Evolutionary conservation across 805 yeast species (phyloP), one percentile per base, ranked within the genome.

Genomic region (Candida ascalaphidarum): DNA sequence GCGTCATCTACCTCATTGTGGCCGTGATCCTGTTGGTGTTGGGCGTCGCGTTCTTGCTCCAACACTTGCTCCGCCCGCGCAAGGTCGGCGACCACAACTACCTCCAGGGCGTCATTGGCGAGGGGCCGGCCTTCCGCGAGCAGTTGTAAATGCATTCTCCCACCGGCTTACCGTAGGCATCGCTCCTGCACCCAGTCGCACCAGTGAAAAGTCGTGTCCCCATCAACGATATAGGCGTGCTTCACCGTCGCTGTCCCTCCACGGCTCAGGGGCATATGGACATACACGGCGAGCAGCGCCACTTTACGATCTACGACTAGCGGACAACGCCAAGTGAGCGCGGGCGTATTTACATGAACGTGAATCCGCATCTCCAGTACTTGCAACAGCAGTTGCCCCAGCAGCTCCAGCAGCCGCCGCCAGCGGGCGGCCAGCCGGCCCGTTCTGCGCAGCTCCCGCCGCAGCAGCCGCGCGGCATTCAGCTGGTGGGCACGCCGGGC

Each of bases 31-130:
- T 85, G 16, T 64, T 82, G 21, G 52, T 79, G 7, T 76, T 84
- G 43, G 94, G 83, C 23, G 52, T 82, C 2, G 67, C 75, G 7
- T 92, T 92, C 58, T 61, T 89, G 43, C 51, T 82, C 30, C 86
- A 88, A 53, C 88, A 86, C 40, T 59, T 89, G 26, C 64, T 89
- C 38, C 80, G 77, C 47, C 95, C 95, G n/a, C 66, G 94, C 37
- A 70, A 81, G 32, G 58, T 84, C 22, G 95, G 94, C 5, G 94
- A 82, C 45, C 94, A 84, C 47, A 65, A 79, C 17, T 83, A 51
- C 34, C 46, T 62, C 25, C 65, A 58, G 33, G 47, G 45, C 18
- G 42, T 41, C 4, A 37, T 41, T 21, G 18, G 18, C 8, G 36
- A 37, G 13, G 36, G 32, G 5, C 26, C 30, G 3, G 33, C 49